Base-by-base conservation (phyloP, 352 stramenopile species). In the Globisporangium cylindrosporum region DNA sequence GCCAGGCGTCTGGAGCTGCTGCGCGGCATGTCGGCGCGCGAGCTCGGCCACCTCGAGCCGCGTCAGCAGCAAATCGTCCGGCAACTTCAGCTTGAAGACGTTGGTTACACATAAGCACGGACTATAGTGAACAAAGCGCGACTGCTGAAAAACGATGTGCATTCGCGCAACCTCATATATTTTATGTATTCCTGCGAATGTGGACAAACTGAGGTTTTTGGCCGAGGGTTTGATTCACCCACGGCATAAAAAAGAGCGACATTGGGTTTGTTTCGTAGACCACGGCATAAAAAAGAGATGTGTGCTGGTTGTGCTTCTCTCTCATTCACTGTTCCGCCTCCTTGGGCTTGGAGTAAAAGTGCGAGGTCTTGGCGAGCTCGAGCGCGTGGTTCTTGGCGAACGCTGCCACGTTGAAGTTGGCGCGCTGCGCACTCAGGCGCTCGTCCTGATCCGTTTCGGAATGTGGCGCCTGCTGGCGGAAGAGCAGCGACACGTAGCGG, bases 401-500 rank as follows among this genome's bases (percentile, higher is more conserved):
- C n/a, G 60, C 73, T 24, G 63, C 68, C 10, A 89, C 78, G 54
- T 90, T 63, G 38, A 90, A 90, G 60, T 80, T 84, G 49, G 58
- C 41, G 59, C 82, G 82, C 41, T 80, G 74, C 15, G 48, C 57
- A 10, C 68, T 70, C 25, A 89, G 71, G 22, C 32, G 57, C 29
- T 41, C 57, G 62, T 73, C 66, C n/a, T 67, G 65, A 12, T 46
- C 67, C 36, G 22, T 2, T 41, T 34, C n/a, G 46, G 7, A 46
- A 46, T 22, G 20, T 60, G 20, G 36, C 34, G 51, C 63, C 41
- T 70, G 53, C 59, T 90, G 79, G 2, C 56, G 64, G 55, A 88
- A 86, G 24, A 90, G 74, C 32, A 90, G 46, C 14, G 78, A 80
- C 20, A 90, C 64, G 72, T 90, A 90, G 62, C 79, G 79, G 59